Evolutionary conservation across 2,329 filamentous ascomycete genomes (phyloP).

Genomic region (Colletotrichum camelliae): DNA sequence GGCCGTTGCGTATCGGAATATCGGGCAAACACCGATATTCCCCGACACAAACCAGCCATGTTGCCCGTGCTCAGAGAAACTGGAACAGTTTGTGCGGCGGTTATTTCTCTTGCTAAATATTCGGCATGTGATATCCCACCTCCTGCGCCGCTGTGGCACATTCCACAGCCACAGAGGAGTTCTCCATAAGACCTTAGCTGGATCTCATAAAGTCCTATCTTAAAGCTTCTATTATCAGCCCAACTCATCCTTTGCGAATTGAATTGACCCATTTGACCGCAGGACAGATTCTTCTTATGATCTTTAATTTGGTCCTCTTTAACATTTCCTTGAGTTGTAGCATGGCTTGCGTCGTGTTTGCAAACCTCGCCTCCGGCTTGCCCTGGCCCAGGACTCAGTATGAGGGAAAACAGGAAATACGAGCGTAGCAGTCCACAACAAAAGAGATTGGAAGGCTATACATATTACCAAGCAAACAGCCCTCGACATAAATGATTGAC

Average conservation of each 20-base stretch:
- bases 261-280: not conserved
- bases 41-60: not conserved
- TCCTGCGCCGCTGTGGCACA: not conserved
- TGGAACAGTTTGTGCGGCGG: not conserved
- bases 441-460: not conserved
- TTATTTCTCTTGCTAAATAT: not conserved
- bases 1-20: not conserved
- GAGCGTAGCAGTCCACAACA: not conserved
- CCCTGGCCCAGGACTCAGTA: not conserved
- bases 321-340: not conserved
- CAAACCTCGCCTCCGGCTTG: not conserved
- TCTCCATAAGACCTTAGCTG: not conserved
- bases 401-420: not conserved
- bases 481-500: not conserved
- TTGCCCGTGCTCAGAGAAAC: not conserved
- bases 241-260: not conserved
- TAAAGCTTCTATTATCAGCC: not conserved
- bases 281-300: not conserved
- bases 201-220: not conserved
- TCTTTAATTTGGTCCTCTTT: rapidly evolving
- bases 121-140: not conserved
- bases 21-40: not conserved
- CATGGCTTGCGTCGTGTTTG: not conserved
- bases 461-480: not conserved
- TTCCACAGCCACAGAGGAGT: not conserved